These are phyloP conservation scores for Malassezia psittaci DNA, from an alignment of 1,284 basidiomycete genomes.

Conservation along the genomic window DNA sequence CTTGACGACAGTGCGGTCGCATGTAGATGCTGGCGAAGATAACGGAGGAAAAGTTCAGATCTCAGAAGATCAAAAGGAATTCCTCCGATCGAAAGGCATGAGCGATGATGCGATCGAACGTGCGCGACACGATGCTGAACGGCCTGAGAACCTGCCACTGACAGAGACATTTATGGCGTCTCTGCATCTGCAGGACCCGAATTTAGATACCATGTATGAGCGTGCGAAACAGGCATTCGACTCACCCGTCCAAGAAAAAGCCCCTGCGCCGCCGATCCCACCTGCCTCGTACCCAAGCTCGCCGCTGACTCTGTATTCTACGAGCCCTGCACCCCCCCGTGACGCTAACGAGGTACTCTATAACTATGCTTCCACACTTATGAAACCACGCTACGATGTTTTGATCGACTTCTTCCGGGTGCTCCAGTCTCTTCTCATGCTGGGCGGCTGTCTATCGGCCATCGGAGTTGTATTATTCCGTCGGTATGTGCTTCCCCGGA, in stretches of 20 bases:
- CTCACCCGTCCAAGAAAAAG: conserved; percentile 18
- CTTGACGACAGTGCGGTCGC: conserved; percentile 28
- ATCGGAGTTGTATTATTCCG: conserved; percentile 30
- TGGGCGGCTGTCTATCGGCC: conserved; percentile 34
- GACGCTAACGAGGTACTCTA: conserved; percentile 18
- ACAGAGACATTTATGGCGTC: background rate
- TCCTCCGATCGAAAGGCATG: conserved; percentile 37
- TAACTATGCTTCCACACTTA: conserved; percentile 4
- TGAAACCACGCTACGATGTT: conserved; percentile 30
- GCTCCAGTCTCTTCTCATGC: conserved; percentile 32
- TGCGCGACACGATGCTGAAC: conserved; percentile 29
- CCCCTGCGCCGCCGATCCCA: conserved; percentile 13
- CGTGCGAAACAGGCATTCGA: conserved; percentile 29
- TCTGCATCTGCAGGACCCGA: background rate
- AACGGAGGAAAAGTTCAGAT: background rate
- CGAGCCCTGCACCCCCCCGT: conserved; percentile 4
- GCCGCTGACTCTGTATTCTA: conserved; percentile 37
- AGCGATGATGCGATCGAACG: conserved; percentile 29
- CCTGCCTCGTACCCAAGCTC: conserved; percentile 33
- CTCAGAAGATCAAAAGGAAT: conserved; percentile 22
- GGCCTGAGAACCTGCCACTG: conserved; percentile 20
- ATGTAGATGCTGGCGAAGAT: conserved; percentile 6
- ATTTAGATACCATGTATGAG: conserved; percentile 19
- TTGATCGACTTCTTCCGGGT: conserved; percentile 36
- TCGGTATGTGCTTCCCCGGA: conserved; percentile 30